Conservation (phyloP, 805 yeast species). For the Limtongozyma cylindracea region DNA sequence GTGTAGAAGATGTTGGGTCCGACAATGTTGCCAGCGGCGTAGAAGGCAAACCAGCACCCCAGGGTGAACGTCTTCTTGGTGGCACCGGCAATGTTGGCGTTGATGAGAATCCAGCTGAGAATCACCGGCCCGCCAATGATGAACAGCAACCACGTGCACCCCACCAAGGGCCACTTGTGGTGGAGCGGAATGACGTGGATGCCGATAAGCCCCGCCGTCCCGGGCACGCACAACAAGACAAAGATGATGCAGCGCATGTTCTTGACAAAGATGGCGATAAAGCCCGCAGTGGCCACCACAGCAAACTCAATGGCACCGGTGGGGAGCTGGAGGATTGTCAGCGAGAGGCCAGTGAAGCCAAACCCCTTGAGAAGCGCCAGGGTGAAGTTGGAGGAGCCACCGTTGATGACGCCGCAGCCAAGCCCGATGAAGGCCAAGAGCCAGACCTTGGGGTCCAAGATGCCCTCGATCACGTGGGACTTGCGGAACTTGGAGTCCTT, state of each 20-base stretch:
- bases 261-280: constrained; percentile 4
- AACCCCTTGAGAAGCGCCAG: constrained; percentile 8
- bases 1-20: constrained; percentile 7
- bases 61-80: constrained; percentile 6
- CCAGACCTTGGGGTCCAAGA: constrained; percentile 4
- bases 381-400: constrained; percentile 6
- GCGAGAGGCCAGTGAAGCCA: constrained; percentile 8
- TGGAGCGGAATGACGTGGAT: constrained; percentile 4
- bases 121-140: constrained; percentile 9
- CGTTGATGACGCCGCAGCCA: constrained; percentile 9
- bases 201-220: constrained; percentile 7
- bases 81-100: constrained; percentile 4
- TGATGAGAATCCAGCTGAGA: constrained; percentile 5
- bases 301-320: constrained; percentile 7
- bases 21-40: constrained; percentile 8
- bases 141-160: constrained; percentile 8
- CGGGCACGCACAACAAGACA: constrained; percentile 4
- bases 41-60: constrained; percentile 5
- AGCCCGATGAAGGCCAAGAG: constrained; percentile 5
- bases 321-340: constrained; percentile 7
- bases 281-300: constrained; percentile 7
- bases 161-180: constrained; percentile 6
- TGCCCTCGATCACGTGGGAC: constrained; percentile 5
- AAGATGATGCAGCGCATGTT: constrained; percentile 4
- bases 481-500: constrained; percentile 5